phyloP scores from a whole-genome alignment of 441 rosid species.

The Daphne laureola region DNA sequence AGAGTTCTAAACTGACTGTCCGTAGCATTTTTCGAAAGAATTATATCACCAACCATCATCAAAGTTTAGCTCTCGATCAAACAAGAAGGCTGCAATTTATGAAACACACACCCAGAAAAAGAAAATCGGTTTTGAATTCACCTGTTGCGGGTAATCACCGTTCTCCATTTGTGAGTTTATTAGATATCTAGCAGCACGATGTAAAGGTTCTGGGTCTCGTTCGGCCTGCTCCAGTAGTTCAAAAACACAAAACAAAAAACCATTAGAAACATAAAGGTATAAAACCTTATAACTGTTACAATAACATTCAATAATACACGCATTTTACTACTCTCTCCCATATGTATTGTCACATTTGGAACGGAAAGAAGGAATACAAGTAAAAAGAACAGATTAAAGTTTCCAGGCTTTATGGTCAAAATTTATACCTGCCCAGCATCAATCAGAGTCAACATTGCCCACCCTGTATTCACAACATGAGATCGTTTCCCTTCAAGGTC shows the following conservation, averaged over 20 bases:
- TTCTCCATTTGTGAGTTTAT: constrained; percentile 54
- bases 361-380: not conserved
- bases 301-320: constrained; percentile 5
- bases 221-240: constrained; percentile 32
- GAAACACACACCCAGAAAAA: not conserved
- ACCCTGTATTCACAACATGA: constrained; percentile 68
- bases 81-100: too few species aligned
- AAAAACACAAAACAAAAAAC: not conserved
- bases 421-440: constrained; percentile 69
- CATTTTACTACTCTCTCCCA: too few species aligned
- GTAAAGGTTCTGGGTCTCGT: constrained; percentile 47
- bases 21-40: too few species aligned
- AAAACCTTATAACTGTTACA: not conserved
- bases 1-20: too few species aligned
- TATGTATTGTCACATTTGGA: too few species aligned
- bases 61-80: too few species aligned
- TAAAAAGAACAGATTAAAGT: not conserved
- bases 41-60: too few species aligned
- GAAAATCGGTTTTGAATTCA: constrained; percentile 8
- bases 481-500: constrained; percentile 47
- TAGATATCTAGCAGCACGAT: constrained; percentile 40
- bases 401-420: not conserved
- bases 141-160: constrained; percentile 61
- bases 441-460: constrained; percentile 85
- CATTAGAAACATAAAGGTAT: not conserved